phyloP scores from a whole-genome alignment of 1,139 yeast genomes.

The Debaryomyces sp. region DNA sequence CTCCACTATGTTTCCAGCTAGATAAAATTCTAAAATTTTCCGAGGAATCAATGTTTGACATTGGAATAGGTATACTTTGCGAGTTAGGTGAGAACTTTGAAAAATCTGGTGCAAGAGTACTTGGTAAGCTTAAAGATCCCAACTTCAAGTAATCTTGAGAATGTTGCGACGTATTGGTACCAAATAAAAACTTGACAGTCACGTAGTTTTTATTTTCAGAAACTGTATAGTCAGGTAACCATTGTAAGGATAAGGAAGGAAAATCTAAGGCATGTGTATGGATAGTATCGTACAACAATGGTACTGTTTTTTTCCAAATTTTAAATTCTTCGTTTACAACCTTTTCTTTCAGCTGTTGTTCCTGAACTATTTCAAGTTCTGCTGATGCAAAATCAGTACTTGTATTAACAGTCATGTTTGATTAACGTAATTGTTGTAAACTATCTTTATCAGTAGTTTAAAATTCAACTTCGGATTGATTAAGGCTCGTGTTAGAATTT shows the following conservation, averaged over 20 bases:
- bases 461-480: slow-evolving; percentile 3
- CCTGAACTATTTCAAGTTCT: slow-evolving; percentile 39
- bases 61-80: slow-evolving; percentile 27
- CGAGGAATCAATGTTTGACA: slow-evolving; percentile 17
- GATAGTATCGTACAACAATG: slow-evolving; percentile 78
- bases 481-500: slow-evolving; percentile 2
- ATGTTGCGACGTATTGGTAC: slow-evolving; percentile 48
- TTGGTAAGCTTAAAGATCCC: slow-evolving; percentile 52
- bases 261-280: slow-evolving; percentile 67
- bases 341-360: slow-evolving; percentile 54
- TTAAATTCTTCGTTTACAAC: slow-evolving; percentile 73
- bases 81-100: slow-evolving; percentile 20
- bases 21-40: slow-evolving; percentile 37
- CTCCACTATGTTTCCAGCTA: slow-evolving; percentile 58
- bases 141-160: slow-evolving; percentile 48
- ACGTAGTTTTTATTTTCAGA: slow-evolving; percentile 39
- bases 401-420: slow-evolving; percentile 11
- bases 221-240: slow-evolving; percentile 44
- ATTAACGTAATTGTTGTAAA: background rate
- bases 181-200: slow-evolving; percentile 46
- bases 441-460: background rate
- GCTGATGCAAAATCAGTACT: slow-evolving; percentile 20
- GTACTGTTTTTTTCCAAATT: slow-evolving; percentile 96
- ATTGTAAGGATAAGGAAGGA: slow-evolving; percentile 57
- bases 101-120: slow-evolving; percentile 47